A percentile compares a stretch with the other conserved stretches of the same genome.
These are phyloP conservation scores for Lophiotrema nucula DNA, from an alignment of 495 filamentous ascomycete genomes.

Conservation along the genomic window DNA sequence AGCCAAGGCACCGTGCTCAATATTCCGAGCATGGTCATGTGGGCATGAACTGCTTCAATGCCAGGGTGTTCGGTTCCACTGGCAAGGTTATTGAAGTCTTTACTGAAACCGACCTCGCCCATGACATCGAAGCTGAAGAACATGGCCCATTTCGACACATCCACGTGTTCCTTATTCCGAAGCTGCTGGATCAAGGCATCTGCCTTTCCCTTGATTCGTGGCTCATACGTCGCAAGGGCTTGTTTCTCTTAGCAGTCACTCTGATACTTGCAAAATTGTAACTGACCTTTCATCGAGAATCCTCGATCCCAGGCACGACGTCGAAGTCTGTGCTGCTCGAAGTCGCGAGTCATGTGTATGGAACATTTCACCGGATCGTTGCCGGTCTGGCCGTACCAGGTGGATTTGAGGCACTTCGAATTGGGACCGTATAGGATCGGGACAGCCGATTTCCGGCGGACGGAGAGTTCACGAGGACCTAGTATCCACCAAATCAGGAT, in stretches of 20 bases:
- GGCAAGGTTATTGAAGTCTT: constrained; percentile 40
- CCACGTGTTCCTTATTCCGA: constrained; percentile 27
- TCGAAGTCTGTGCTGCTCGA: constrained; percentile 15
- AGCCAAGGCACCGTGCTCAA: constrained; percentile 26
- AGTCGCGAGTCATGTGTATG: constrained; percentile 45
- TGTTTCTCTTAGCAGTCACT: not conserved
- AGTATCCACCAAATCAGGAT: too few species aligned
- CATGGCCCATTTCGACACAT: constrained; percentile 43
- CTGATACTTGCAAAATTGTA: not conserved
- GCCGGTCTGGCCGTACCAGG: constrained; percentile 43
- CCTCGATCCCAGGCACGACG: constrained; percentile 20
- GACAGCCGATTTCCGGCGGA: constrained; percentile 43
- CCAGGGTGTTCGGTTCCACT: constrained; percentile 30
- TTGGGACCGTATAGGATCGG: constrained; percentile 38
- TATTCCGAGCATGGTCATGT: constrained; percentile 28
- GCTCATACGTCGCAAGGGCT: constrained; percentile 17
- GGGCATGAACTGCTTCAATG: constrained; percentile 19
- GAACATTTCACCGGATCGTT: constrained; percentile 36
- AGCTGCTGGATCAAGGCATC: constrained; percentile 11
- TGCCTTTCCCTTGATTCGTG: constrained; percentile 16
- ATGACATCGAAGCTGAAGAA: constrained; percentile 43
- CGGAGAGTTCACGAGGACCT: constrained; percentile 37
- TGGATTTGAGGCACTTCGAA: constrained; percentile 41
- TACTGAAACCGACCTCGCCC: constrained; percentile 42
- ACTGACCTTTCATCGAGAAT: constrained; percentile 12